Evolutionary conservation across 768 basidiomycete genomes (phyloP), one percentile per base, ranked within the genome.

Genomic region (Coprinopsis strossmayeri): DNA sequence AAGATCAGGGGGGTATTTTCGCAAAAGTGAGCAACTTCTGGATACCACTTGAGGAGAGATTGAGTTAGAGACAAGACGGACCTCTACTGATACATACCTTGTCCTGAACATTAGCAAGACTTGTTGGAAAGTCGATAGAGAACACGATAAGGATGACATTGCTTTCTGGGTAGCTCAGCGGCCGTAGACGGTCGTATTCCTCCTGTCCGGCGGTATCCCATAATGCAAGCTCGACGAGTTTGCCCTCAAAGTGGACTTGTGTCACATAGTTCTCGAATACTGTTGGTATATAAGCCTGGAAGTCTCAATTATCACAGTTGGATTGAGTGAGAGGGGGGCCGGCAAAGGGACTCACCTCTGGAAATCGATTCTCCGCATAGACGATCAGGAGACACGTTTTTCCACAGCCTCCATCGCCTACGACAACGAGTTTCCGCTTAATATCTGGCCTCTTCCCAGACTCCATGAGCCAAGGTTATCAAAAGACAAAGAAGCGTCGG

Each of bases 181-280:
- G 88, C 55, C 89, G 77, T 48, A 93, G 76, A 53, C 88, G 78
- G 64, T 94, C 91, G 66, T 96, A 97, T 69, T 97, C 93, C 68
- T 97, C 93, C 64, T 96, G 93, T 23, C 93, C 93, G 0, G 93
- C 93, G 1, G 93, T 97, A 67, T 97, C 93, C 92, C 95, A 99
- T 15, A 99, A 74, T n/a, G 96, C 95, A 35, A 99, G 78, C 61
- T 96, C 91, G 53, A 99, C 82, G 17, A 88, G 72, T 67, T 92
- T 93, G 48, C 86, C 84, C 21, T 94, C 91, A 58, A 86, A 91
- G 42, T 81, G 72, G 30, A 93, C 86, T 54, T 87, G 82, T 11
- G 88, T 91, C 48, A 91, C 88, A 59, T 92, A 93, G 75, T 91
- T 93, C 66, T 94, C 91, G 63, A 94, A 94, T 9, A 94, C 91